A percentile compares a stretch with the other conserved stretches of the same genome.
Conservation (phyloP, 805 yeast genomes). For the Ogataea saltuana region DNA sequence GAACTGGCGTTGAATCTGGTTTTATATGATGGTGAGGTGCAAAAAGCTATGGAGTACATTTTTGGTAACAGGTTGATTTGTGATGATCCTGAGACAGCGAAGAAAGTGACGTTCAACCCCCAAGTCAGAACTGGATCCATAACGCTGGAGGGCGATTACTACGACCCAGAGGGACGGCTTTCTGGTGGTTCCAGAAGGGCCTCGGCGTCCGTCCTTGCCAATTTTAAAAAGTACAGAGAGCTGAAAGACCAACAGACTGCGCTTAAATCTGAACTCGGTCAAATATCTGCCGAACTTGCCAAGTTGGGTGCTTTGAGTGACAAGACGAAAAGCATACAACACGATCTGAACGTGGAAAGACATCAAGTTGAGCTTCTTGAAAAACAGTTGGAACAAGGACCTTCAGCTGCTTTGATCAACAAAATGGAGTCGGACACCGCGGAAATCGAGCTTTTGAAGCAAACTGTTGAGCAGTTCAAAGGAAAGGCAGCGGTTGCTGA, state of each 20-base stretch:
- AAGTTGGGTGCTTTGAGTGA: conserved; percentile 45
- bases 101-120: conserved; percentile 84
- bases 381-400: conserved; percentile 55
- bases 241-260: conserved; percentile 45
- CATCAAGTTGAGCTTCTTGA: conserved; percentile 61
- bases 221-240: conserved; percentile 58
- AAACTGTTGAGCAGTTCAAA: conserved; percentile 40
- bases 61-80: conserved; percentile 92
- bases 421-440: conserved; percentile 46
- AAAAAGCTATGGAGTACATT: conserved; percentile 84
- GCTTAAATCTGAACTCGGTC: conserved; percentile 42
- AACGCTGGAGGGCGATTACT: conserved; percentile 89
- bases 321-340: conserved; percentile 56
- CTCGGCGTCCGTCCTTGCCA: conserved; percentile 56
- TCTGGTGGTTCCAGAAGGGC: conserved; percentile 89
- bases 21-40: conserved; percentile 67
- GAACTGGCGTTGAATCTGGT: conserved; percentile 85
- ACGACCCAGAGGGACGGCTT: conserved; percentile 94
- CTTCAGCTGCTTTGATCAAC: conserved; percentile 54
- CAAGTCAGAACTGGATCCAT: conserved; percentile 77
- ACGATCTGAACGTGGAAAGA: conserved; percentile 53
- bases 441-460: conserved; percentile 47
- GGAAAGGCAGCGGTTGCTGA: conserved; percentile 35
- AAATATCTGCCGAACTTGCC: conserved; percentile 42
- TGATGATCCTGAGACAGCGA: conserved; percentile 84